phyloP scores from a whole-genome alignment of 169 alveolate species.

The Cryptosporidium canis region DNA sequence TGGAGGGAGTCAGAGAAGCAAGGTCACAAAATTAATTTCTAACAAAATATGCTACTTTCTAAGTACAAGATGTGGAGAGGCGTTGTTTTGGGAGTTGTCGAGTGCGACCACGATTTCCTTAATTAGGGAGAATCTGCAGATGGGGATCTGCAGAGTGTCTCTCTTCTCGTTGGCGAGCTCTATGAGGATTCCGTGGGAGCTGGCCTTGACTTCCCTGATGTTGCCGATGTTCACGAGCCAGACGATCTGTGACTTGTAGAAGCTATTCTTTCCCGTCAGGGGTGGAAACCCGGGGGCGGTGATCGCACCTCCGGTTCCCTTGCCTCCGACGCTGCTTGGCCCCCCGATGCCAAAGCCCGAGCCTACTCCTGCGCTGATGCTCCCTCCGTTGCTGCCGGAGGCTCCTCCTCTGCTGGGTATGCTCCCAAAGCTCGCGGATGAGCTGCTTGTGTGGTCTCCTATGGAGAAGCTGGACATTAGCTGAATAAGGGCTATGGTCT shows the following conservation, averaged over 20 bases:
- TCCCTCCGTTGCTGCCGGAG: no score
- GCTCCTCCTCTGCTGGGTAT: background rate
- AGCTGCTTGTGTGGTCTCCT: background rate
- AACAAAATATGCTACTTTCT: background rate
- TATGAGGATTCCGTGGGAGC: conserved; percentile 60
- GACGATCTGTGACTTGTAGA: conserved; percentile 19
- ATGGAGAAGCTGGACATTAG: conserved; percentile 43
- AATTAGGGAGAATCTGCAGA: conserved; percentile 31
- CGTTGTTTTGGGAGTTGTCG: conserved; percentile 45
- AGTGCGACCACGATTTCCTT: conserved; percentile 23
- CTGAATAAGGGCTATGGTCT: conserved; percentile 23
- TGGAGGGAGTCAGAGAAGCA: no score
- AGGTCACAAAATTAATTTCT: background rate
- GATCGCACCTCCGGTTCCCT: background rate
- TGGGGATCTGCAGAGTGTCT: conserved; percentile 52
- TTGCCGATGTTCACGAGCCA: conserved; percentile 23
- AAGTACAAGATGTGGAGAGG: conserved; percentile 35
- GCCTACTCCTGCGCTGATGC: background rate
- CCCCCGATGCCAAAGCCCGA: background rate
- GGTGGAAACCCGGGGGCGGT: background rate
- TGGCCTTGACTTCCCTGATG: conserved; percentile 43
- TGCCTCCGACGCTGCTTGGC: background rate
- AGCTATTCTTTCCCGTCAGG: background rate
- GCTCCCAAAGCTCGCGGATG: background rate
- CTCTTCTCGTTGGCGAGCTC: conserved; percentile 26